Base-by-base conservation (phyloP, 768 basidiomycete genomes). In the Russula olivacea region DNA sequence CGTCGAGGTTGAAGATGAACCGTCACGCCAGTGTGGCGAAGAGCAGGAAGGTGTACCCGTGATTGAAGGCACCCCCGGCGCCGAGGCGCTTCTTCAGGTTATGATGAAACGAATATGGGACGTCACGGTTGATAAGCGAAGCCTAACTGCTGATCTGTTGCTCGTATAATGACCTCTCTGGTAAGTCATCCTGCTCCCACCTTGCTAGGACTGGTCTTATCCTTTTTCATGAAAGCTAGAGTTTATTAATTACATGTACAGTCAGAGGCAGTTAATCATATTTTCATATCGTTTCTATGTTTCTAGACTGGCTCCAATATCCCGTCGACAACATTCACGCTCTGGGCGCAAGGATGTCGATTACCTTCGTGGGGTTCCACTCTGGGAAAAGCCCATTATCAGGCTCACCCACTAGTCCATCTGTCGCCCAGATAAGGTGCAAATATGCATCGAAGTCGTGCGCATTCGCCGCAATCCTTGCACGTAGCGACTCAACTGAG, bases 51-150 rank as follows among this genome's bases (percentile, higher is more conserved):
- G 76, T 32, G 70, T 76, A n/a, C 66, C 69, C 25, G 69, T 72
- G n/a, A 68, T 90, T 21, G 76, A 75, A n/a, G 63, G 75, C 45
- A 91, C 88, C 12, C 89, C 89, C n/a, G 89, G 89, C 4, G 76
- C 81, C 7, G 74, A 75, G 30, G 71, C 61, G 0, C 75, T 91
- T 48, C 67, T 88, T 15, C 68, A 72, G 17, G 61, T 83, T 7
- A 66, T 90, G 63, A 66, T 81, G 14, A 65, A 77, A 58, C 79
- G 88, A 59, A 76, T 90, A 19, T 90, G 87, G 86, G 81, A 73
- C 14, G 66, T 75, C 7, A 34, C 61, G 11, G 55, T 47, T 36
- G 45, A 48, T 36, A 55, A 51, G 32, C 58, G 51, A 41, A 45
- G 54, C 17, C 53, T 64, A 6, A 17, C 30, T 1, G n/a, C 47